Conservation (phyloP, 805 yeast genomes). For the Zygoascus flipseniorum region DNA sequence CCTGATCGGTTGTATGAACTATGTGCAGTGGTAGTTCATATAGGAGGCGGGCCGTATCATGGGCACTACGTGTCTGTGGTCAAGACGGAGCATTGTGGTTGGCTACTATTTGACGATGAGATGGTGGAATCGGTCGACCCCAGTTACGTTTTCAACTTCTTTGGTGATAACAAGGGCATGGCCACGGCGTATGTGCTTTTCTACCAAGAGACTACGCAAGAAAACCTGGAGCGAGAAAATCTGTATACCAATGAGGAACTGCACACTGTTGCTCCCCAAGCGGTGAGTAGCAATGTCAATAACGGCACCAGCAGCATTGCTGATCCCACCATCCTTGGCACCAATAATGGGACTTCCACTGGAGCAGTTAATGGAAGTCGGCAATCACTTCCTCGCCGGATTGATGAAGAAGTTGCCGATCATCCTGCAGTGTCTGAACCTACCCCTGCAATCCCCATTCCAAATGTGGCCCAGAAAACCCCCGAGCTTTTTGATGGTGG, state of each 20-base stretch:
- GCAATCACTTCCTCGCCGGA: background rate
- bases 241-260: conserved; percentile 23
- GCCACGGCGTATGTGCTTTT: conserved; percentile 89
- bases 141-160: conserved; percentile 69
- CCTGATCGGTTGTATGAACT: conserved; percentile 66
- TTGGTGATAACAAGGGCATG: conserved; percentile 80
- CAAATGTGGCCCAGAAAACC: background rate
- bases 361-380: background rate
- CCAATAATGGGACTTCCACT: background rate
- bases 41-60: conserved; percentile 97
- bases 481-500: background rate
- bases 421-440: background rate
- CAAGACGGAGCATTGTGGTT: conserved; percentile 67
- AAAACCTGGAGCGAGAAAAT: conserved; percentile 20
- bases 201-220: conserved; percentile 46
- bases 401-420: background rate
- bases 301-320: background rate
- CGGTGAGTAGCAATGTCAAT: conserved; percentile 1
- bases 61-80: conserved; percentile 91
- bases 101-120: conserved; percentile 94
- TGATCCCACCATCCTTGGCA: background rate
- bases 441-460: background rate
- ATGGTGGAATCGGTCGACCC: conserved; percentile 85
- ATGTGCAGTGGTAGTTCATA: conserved; percentile 81
- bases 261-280: conserved; percentile 12